phyloP scores from a whole-genome alignment of 257 asterid species.

The Prunella vulgaris region DNA sequence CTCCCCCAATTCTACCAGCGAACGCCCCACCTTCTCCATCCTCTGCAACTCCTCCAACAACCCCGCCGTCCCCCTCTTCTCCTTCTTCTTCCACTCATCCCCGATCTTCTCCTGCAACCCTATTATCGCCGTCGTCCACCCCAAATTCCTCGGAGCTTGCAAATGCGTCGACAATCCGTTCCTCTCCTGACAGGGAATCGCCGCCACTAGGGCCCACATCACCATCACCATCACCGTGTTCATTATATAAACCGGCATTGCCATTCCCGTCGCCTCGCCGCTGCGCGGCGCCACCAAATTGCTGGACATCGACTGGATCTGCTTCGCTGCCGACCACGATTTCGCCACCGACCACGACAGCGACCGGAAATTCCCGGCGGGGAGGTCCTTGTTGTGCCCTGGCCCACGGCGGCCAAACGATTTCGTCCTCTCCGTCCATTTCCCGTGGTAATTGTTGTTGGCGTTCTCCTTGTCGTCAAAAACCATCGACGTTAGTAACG shows the following conservation, averaged over 20 bases:
- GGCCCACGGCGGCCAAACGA: conserved; percentile 73
- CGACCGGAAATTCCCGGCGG: conserved; percentile 45
- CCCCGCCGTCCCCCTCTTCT: conserved; percentile 68
- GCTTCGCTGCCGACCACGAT: conserved; percentile 87
- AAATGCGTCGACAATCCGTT: conserved; percentile 54
- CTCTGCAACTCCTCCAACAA: conserved; percentile 69
- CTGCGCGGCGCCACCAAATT: conserved; percentile 75
- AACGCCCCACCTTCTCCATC: conserved; percentile 68
- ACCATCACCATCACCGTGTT: conserved; percentile 56
- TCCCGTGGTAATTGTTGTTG: conserved; percentile 30
- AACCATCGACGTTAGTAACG: conserved; percentile 52
- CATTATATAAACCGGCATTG: conserved; percentile 59
- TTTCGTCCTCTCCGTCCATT: conserved; percentile 57
- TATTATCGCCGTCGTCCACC: conserved; percentile 65
- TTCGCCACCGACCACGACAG: conserved; percentile 70
- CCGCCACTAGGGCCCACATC: conserved; percentile 88
- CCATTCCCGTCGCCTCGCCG: conserved; percentile 50
- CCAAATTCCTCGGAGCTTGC: conserved; percentile 44
- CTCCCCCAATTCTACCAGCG: conserved; percentile 55
- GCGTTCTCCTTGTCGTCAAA: conserved; percentile 66
- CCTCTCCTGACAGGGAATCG: conserved; percentile 83
- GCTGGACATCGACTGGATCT: conserved; percentile 63
- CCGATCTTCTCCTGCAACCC: conserved; percentile 72
- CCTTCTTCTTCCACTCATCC: conserved; percentile 90
- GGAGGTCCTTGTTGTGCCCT: conserved; percentile 31